Percentiles rank a stretch among this genome's conserved stretches.
These are phyloP conservation scores for Dactylonectria macrodidyma DNA, from an alignment of 2,329 filamentous ascomycete species.

Conservation along the genomic window DNA sequence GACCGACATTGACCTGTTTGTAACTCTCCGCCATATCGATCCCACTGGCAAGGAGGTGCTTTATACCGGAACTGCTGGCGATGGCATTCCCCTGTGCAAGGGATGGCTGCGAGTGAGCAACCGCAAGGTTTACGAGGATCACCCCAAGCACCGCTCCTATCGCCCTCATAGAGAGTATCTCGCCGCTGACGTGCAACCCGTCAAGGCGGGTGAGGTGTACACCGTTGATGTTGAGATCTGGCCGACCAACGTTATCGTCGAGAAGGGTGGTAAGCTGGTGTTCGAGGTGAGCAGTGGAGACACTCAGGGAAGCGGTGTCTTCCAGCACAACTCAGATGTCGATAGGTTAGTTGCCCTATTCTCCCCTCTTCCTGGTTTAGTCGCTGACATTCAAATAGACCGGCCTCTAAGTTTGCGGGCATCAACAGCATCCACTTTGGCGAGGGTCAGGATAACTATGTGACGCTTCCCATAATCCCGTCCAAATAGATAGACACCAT, in stretches of 20 bases:
- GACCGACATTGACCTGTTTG: slow-evolving; percentile 72
- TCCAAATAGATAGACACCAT: slow-evolving; percentile 18
- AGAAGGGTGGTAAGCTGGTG: slow-evolving; percentile 64
- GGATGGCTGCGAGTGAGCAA: slow-evolving; percentile 74
- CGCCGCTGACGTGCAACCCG: slow-evolving; percentile 68
- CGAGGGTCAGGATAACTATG: slow-evolving; percentile 25
- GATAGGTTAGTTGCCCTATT: slow-evolving; percentile 57
- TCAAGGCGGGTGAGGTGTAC: slow-evolving; percentile 70
- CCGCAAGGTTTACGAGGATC: slow-evolving; percentile 65
- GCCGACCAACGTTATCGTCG: slow-evolving; percentile 72
- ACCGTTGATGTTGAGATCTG: slow-evolving; percentile 74
- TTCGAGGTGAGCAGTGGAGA: slow-evolving; percentile 71
- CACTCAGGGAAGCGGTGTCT: slow-evolving; percentile 72
- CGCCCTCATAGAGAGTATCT: slow-evolving; percentile 72
- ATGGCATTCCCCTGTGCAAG: slow-evolving; percentile 74
- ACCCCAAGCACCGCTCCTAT: slow-evolving; percentile 67
- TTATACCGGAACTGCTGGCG: slow-evolving; percentile 77
- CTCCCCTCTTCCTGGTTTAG: background rate
- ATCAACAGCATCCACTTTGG: slow-evolving; percentile 28
- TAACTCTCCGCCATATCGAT: slow-evolving; percentile 73
- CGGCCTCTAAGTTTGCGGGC: slow-evolving; percentile 23
- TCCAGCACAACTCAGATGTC: slow-evolving; percentile 64
- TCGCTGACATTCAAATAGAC: slow-evolving; percentile 5
- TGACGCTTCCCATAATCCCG: slow-evolving; percentile 29
- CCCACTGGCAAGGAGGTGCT: slow-evolving; percentile 69